Conservation (phyloP, 176 grass and related monocot genomes). For the Zizania latifolia region DNA sequence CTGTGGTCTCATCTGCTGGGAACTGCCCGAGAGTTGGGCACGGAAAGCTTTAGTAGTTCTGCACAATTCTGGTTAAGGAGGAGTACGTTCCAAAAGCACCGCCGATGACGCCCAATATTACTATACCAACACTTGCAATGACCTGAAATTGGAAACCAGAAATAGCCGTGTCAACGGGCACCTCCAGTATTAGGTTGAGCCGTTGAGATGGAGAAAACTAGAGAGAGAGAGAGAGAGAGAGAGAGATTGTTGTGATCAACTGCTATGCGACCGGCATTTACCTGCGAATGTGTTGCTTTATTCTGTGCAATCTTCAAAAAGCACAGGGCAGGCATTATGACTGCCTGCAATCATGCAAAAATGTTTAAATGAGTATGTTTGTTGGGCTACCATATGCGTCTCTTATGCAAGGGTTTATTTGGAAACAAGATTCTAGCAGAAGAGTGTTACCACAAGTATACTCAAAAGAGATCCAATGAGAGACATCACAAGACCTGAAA, state of each 20-base stretch:
- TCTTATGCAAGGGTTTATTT: not conserved
- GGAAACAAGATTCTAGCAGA: not conserved
- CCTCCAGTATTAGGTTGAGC: too few species aligned
- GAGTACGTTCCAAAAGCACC: conserved; percentile 66
- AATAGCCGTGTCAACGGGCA: not conserved
- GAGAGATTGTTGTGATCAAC: not conserved
- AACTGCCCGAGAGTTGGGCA: not conserved
- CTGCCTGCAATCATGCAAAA: conserved; percentile 38
- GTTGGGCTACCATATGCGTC: too few species aligned
- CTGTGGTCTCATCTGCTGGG: not conserved
- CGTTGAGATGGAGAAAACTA: not conserved
- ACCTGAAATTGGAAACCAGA: conserved; percentile 54
- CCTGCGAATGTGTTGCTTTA: conserved; percentile 72
- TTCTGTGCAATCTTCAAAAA: conserved; percentile 72
- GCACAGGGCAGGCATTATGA: conserved; percentile 87
- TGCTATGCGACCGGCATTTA: conserved; percentile 10
- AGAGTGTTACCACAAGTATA: conserved; percentile 74
- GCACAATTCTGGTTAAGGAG: conserved; percentile 40
- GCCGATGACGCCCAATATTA: conserved; percentile 43
- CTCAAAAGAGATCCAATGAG: conserved; percentile 88
- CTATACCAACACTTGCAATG: conserved; percentile 38
- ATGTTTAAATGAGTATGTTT: not conserved
- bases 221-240: too few species aligned
- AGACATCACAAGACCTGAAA: conserved; percentile 91
- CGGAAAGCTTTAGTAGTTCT: conserved; percentile 32